These are phyloP conservation scores for Cetraspora pellucida DNA, from an alignment of 192 early-diverging fungal genomes.

Conservation along the genomic window DNA sequence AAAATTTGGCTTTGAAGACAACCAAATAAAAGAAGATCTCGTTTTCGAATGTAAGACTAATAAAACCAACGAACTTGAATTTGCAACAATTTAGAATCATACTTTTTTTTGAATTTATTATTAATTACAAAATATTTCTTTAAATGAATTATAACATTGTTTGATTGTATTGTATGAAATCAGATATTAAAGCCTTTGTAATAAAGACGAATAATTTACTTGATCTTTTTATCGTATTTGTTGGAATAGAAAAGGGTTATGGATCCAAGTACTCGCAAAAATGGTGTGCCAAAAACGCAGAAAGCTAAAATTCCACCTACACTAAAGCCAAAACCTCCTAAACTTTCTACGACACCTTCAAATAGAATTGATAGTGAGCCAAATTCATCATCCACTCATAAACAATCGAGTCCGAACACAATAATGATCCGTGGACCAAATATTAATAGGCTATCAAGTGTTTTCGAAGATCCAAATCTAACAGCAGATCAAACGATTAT, in stretches of 20 bases:
- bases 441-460: conserved; percentile 29
- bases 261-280: neutral
- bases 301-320: conserved; percentile 18
- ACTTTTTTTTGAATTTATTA: too few relatives aligned
- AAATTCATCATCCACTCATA: neutral
- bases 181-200: too few relatives aligned
- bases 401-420: neutral
- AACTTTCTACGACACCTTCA: neutral
- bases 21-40: too few relatives aligned
- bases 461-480: conserved; percentile 23
- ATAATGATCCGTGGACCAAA: conserved; percentile 14
- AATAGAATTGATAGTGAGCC: conserved; percentile 20
- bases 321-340: conserved; percentile 17
- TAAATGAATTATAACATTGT: too few relatives aligned
- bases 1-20: too few relatives aligned
- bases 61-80: too few relatives aligned
- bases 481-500: neutral
- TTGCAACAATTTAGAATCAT: too few relatives aligned
- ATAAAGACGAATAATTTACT: too few relatives aligned
- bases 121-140: too few relatives aligned
- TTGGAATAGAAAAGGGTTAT: neutral
- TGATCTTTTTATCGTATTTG: neutral
- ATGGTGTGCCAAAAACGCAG: conserved; percentile 2
- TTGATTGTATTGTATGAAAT: too few relatives aligned
- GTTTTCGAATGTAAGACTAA: too few relatives aligned